phyloP scores from a whole-genome alignment of 2,329 filamentous ascomycete genomes.

The Aspergillus fumigatiaffinis region DNA sequence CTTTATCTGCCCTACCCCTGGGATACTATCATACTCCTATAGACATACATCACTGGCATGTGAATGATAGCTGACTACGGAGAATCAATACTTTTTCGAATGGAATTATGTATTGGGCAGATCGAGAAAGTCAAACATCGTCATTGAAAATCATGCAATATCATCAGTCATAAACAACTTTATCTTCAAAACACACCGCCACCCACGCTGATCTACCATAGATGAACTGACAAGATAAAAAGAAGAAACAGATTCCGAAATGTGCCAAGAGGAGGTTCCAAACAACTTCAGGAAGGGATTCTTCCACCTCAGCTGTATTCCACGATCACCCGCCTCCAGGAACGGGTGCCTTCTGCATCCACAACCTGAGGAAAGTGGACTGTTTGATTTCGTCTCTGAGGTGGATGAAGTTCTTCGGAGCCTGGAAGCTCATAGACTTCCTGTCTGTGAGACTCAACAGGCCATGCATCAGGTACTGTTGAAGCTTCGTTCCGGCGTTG shows the following conservation, averaged over 20 bases:
- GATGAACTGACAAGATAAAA: slow-evolving; percentile 7
- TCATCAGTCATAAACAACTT: not conserved
- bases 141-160: not conserved
- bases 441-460: slow-evolving; percentile 6
- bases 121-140: not conserved
- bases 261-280: slow-evolving; percentile 4
- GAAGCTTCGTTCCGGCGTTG: slow-evolving; percentile 7
- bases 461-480: slow-evolving; percentile 8
- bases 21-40: not conserved
- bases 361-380: slow-evolving; percentile 29
- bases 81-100: not conserved
- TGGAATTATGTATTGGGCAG: not conserved
- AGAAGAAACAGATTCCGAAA: slow-evolving; percentile 1
- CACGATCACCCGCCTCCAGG: slow-evolving; percentile 33
- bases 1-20: no score
- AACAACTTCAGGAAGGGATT: slow-evolving; percentile 1
- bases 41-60: not conserved
- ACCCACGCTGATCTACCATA: slow-evolving; percentile 5
- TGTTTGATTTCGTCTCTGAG: slow-evolving; percentile 28
- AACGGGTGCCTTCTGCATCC: slow-evolving; percentile 28
- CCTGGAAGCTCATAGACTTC: slow-evolving; percentile 9
- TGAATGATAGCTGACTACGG: no score
- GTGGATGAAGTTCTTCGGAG: slow-evolving; percentile 4
- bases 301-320: slow-evolving; percentile 30
- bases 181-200: slow-evolving; percentile 2